phyloP scores from a whole-genome alignment of 164 flowering plant species.

The Macadamia tetraphylla region DNA sequence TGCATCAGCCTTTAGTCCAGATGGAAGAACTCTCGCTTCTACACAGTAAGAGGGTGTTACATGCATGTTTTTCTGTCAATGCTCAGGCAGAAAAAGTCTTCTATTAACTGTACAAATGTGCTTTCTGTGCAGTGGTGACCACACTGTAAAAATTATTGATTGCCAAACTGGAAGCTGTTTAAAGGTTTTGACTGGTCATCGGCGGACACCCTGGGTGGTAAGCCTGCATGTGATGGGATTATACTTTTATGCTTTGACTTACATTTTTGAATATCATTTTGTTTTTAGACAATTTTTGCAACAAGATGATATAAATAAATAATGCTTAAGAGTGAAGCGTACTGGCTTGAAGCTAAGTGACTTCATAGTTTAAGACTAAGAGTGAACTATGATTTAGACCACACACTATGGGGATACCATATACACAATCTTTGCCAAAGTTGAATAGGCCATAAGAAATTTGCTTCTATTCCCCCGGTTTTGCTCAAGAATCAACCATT shows the following conservation, averaged over 20 bases:
- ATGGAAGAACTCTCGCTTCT: constrained; percentile 89
- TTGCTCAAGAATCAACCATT: too few relatives aligned
- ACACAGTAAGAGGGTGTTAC: constrained; percentile 63
- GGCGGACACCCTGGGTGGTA: constrained; percentile 99
- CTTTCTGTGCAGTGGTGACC: constrained; percentile 69
- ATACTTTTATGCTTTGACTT: background rate
- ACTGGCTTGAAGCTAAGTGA: background rate
- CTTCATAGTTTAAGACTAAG: too few relatives aligned
- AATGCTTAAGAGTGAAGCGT: background rate
- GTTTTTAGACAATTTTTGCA: background rate
- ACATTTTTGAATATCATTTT: background rate
- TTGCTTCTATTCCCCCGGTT: too few relatives aligned
- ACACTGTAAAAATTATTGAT: constrained; percentile 92
- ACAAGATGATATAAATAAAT: too few relatives aligned
- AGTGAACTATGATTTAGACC: too few relatives aligned
- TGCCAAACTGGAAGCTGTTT: constrained; percentile 80
- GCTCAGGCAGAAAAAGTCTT: background rate
- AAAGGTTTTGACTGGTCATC: constrained; percentile 87
- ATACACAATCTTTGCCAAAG: too few relatives aligned
- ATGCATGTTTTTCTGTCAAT: background rate
- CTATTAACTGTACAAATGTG: background rate
- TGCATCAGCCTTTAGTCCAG: constrained; percentile 95
- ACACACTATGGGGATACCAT: too few relatives aligned
- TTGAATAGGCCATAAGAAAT: too few relatives aligned
- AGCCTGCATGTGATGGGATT: constrained; percentile 18